Base-by-base conservation (phyloP, 257 asterid genomes). In the Solanum sitiens region DNA sequence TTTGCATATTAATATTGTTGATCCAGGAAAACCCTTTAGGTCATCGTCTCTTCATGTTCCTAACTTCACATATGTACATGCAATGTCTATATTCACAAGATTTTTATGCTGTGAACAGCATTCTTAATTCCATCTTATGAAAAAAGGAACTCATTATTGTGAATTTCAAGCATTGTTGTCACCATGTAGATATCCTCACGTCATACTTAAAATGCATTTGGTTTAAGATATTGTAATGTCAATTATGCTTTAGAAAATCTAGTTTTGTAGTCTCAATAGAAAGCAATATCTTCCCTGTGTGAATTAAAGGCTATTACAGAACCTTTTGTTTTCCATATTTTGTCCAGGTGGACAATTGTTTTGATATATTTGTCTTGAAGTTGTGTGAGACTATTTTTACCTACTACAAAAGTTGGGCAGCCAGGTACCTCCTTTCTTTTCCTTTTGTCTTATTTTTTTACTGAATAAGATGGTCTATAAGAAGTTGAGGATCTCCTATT, bases 351-450 rank as follows among this genome's bases (percentile, higher is more conserved):
- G 99, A 97, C 91, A 97, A 92, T 91, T 96, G 98, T 90, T 96
- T 97, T 91, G 99, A 97, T 92, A 91, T 97, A 88, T 97, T 97
- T 92, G 95, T 96, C 86, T 91, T 93, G 74, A 97, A 95, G 93
- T 89, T 97, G 87, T 93, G 98, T 65, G 99, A 96, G 83, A 74
- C 93, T 87, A 89, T 96, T 86, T 97, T 95, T 94, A 95, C 98
- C 30, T 94, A 97, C 94, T 94, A 95, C 93, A 97, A 97, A 91
- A 93, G 98, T 90, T 96, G 99, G 98, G 99, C 99, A 71, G 99
- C 99, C 67, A 95, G 99, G 99, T 97, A 91, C 68, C 61, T 89
- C 39, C 87, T 77, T 92, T 87, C 83, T 45, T 15, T 35, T 35
- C 12, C 84, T 32, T 86, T 90, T 30, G 80, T 44, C 8, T 30